These are phyloP conservation scores for Botrytis fragariae DNA, from an alignment of 2,329 filamentous ascomycete genomes.

Conservation along the genomic window DNA sequence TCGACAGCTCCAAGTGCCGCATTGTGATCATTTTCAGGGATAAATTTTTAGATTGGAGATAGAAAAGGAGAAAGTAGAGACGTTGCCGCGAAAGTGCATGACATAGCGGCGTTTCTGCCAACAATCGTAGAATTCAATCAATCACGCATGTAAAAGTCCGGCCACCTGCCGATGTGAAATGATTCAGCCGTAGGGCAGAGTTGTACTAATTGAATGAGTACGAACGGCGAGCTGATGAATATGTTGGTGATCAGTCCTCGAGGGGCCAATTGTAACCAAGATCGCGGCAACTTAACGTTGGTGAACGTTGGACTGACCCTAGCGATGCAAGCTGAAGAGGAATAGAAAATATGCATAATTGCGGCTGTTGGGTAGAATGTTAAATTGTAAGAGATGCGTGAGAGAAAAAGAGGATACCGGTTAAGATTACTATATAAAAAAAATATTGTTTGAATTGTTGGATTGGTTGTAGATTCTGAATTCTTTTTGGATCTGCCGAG, in stretches of 20 bases:
- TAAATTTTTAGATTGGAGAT: background rate
- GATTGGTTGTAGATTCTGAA: background rate
- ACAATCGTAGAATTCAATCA: conserved; percentile 21
- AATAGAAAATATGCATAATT: conserved; percentile 13
- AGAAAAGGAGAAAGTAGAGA: conserved; percentile 4
- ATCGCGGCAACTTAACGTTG: conserved; percentile 27
- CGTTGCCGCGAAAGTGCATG: conserved; percentile 20
- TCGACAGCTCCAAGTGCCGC: background rate
- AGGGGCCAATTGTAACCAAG: conserved; percentile 23
- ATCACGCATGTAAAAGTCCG: conserved; percentile 22
- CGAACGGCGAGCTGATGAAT: conserved; percentile 18
- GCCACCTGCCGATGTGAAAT: conserved; percentile 19
- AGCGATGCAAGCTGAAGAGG: conserved; percentile 6
- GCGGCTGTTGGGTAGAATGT: conserved; percentile 4
- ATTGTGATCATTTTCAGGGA: background rate
- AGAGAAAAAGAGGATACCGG: background rate
- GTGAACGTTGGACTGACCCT: conserved; percentile 20
- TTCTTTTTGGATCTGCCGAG: background rate
- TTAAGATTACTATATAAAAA: background rate
- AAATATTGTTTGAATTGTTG: conserved; percentile 4
- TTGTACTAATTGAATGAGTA: conserved; percentile 19
- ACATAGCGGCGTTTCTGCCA: conserved; percentile 20
- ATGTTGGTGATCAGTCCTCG: conserved; percentile 22
- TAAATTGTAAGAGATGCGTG: background rate
- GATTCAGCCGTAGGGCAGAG: conserved; percentile 23